Conservation (phyloP, 768 basidiomycete species). For the Podaxis sp. region DNA sequence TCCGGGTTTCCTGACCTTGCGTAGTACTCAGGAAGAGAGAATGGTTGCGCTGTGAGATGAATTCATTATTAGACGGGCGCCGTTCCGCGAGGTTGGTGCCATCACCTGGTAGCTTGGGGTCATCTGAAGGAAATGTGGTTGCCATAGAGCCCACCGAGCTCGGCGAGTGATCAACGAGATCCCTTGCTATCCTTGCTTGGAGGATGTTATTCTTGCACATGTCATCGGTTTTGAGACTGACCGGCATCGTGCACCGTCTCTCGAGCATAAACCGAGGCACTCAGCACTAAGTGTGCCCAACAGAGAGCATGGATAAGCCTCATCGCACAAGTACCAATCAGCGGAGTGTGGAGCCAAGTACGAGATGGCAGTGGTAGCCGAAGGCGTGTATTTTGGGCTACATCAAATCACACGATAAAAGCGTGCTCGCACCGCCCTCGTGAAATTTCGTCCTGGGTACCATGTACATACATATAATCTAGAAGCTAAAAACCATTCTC, state of each 20-base stretch:
- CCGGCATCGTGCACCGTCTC: constrained; percentile 50
- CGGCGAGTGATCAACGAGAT: constrained; percentile 32
- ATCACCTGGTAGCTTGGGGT: constrained; percentile 33
- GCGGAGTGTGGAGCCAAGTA: neutral
- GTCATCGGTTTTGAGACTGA: constrained; percentile 14
- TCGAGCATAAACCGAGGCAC: constrained; percentile 9
- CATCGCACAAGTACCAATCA: neutral
- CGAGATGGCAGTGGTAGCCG: neutral
- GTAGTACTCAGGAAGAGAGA: constrained; percentile 52
- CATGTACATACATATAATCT: neutral
- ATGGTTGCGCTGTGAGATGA: constrained; percentile 37
- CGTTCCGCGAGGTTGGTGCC: constrained; percentile 4
- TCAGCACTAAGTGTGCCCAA: neutral
- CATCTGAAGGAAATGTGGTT: constrained; percentile 39
- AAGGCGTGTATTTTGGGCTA: neutral
- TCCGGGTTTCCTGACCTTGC: constrained; percentile 24
- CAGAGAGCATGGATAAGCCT: neutral
- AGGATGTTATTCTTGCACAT: neutral
- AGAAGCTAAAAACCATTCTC: neutral
- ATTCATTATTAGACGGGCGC: neutral
- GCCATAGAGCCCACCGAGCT: constrained; percentile 45
- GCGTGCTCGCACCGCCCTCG: neutral
- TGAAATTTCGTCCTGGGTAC: neutral
- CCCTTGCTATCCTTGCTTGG: constrained; percentile 38
- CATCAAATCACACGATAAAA: constrained; percentile 2